Percentiles rank a stretch among this genome's conserved stretches.
Evolutionary conservation across 129 eudicot species (phyloP).

Genomic region (Ambrosia trifida): DNA sequence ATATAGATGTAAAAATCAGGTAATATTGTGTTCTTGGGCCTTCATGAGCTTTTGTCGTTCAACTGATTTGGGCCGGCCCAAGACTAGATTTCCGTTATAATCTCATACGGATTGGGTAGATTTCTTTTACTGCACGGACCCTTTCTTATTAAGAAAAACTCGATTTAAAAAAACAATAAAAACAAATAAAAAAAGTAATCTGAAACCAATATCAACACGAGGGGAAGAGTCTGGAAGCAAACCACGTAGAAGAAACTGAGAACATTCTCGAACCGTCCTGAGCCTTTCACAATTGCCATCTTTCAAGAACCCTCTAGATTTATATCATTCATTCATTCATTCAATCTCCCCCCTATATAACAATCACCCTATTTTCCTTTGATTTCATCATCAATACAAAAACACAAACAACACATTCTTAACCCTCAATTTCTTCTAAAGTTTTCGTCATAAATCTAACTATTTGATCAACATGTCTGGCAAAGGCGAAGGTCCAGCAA

Average conservation of each 20-base stretch:
- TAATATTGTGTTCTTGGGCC: too few species aligned
- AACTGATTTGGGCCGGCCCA: too few species aligned
- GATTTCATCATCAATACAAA: not conserved
- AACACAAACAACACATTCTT: not conserved
- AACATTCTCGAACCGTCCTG: not conserved
- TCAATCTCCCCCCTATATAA: not conserved
- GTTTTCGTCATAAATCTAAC: not conserved
- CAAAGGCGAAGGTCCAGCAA: slow-evolving; percentile 63
- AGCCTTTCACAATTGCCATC: not conserved
- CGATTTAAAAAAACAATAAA: too few species aligned
- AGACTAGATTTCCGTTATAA: too few species aligned
- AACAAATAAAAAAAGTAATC: too few species aligned
- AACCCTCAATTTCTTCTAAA: not conserved
- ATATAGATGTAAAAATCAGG: too few species aligned
- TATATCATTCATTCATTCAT: not conserved
- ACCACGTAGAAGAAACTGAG: not conserved
- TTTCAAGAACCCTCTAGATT: not conserved
- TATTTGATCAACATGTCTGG: slow-evolving; percentile 41
- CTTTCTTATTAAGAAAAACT: too few species aligned
- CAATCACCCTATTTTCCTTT: not conserved
- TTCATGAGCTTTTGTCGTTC: too few species aligned
- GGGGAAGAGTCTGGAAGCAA: slow-evolving; percentile 22
- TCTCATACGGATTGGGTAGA: too few species aligned
- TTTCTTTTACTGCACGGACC: not conserved
- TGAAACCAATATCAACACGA: not conserved